phyloP scores from a whole-genome alignment of 2,329 filamentous ascomycete genomes.

The Arthroderma uncinatum region DNA sequence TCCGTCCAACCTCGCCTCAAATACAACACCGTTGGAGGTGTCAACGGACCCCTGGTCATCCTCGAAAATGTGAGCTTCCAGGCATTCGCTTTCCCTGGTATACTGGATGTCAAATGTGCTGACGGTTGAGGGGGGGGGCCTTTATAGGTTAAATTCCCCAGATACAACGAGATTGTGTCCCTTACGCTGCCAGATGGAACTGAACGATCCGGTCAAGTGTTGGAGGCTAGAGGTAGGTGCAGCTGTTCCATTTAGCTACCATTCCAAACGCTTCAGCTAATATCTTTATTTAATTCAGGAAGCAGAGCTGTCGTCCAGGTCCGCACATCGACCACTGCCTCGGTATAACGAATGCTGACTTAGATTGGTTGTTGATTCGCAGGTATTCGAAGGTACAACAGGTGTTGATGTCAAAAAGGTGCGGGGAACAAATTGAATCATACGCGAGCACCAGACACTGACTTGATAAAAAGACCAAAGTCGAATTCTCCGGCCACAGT shows the following conservation, averaged over 20 bases:
- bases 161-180: conserved; percentile 95
- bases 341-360: conserved; percentile 3
- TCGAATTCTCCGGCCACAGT: conserved; percentile 94
- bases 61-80: conserved; percentile 69
- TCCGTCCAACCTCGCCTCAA: conserved; percentile 60
- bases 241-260: not conserved
- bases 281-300: conserved; percentile 42
- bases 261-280: not conserved
- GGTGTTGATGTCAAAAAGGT: conserved; percentile 99
- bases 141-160: conserved; percentile 82
- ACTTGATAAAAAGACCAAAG: conserved; percentile 60
- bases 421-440: conserved; percentile 19
- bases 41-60: conserved; percentile 96
- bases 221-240: conserved; percentile 81
- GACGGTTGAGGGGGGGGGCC: not conserved
- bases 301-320: conserved; percentile 93
- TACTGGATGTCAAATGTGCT: not conserved
- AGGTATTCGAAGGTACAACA: conserved; percentile 95
- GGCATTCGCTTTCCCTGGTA: not conserved
- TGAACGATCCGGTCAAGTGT: conserved; percentile 83
- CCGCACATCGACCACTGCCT: conserved; percentile 20
- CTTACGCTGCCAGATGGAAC: conserved; percentile 92
- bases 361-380: conserved; percentile 33
- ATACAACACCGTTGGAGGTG: conserved; percentile 97
- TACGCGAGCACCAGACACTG: conserved; percentile 15